These are phyloP conservation scores for Marasmius fiardii DNA, from an alignment of 1,284 basidiomycete species.

Conservation along the genomic window DNA sequence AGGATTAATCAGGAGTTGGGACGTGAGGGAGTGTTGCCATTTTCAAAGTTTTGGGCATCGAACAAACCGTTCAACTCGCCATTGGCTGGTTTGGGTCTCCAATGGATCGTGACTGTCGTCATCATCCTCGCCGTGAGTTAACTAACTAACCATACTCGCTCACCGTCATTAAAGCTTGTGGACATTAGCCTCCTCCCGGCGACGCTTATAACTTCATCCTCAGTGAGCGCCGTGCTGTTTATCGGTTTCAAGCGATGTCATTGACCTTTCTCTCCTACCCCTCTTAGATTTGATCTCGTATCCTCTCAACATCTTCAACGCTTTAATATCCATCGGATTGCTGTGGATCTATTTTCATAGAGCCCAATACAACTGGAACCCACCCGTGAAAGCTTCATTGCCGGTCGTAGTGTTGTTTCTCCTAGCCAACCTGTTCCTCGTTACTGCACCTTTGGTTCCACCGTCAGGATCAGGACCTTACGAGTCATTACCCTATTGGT, in stretches of 20 bases:
- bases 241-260: background rate
- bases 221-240: background rate
- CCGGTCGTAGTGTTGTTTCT: constrained; percentile 7
- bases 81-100: constrained; percentile 27
- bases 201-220: constrained; percentile 12
- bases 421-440: constrained; percentile 9
- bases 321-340: constrained; percentile 10
- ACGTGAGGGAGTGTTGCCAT: constrained; percentile 34
- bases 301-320: constrained; percentile 11
- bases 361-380: constrained; percentile 1
- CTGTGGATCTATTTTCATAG: constrained; percentile 7
- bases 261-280: background rate
- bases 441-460: constrained; percentile 8
- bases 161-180: no score
- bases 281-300: constrained; percentile 6
- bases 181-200: constrained; percentile 8
- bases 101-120: background rate
- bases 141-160: background rate
- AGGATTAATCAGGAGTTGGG: constrained; percentile 37
- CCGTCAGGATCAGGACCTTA: constrained; percentile 10
- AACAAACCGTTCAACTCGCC: constrained; percentile 34
- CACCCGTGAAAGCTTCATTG: constrained; percentile 6
- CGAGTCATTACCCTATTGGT: constrained; percentile 10
- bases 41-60: constrained; percentile 32
- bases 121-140: constrained; percentile 1